A percentile compares a stretch with the other conserved stretches of the same genome.
phyloP scores from a whole-genome alignment of 257 asterid species.

The Vinca minor region DNA sequence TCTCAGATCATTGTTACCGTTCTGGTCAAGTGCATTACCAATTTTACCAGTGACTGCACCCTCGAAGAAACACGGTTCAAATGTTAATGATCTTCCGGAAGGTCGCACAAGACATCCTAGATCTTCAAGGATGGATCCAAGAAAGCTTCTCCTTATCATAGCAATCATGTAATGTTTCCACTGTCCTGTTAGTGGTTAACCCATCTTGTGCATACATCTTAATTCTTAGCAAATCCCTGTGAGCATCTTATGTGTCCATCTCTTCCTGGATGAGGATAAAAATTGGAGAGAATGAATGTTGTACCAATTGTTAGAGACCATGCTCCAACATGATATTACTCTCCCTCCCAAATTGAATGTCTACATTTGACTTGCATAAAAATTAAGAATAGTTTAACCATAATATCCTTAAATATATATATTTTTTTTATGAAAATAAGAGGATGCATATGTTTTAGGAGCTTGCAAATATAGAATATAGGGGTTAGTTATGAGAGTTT shows the following conservation, averaged over 20 bases:
- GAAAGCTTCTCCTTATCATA: slow-evolving; percentile 76
- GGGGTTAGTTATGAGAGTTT: too few species aligned
- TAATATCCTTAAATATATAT: too few species aligned
- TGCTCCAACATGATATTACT: too few species aligned
- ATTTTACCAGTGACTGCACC: slow-evolving; percentile 90
- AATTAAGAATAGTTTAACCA: too few species aligned
- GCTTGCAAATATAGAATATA: too few species aligned
- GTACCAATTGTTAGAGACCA: background rate
- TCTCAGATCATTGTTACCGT: slow-evolving; percentile 76
- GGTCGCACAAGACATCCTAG: slow-evolving; percentile 61
- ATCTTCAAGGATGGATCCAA: slow-evolving; percentile 85
- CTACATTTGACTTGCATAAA: too few species aligned
- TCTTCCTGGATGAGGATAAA: slow-evolving; percentile 3
- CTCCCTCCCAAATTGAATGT: too few species aligned
- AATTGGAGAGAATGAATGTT: background rate
- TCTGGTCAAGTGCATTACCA: slow-evolving; percentile 90
- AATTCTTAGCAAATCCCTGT: background rate
- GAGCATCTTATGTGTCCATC: background rate
- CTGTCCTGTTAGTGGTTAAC: background rate
- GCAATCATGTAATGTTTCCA: slow-evolving; percentile 58
- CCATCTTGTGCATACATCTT: background rate
- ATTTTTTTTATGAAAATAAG: too few species aligned
- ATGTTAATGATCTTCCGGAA: slow-evolving; percentile 59
- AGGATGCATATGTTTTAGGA: too few species aligned
- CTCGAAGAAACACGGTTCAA: slow-evolving; percentile 61